Base-by-base conservation (phyloP, 2,329 filamentous ascomycete genomes). In the Venturia carpophila region DNA sequence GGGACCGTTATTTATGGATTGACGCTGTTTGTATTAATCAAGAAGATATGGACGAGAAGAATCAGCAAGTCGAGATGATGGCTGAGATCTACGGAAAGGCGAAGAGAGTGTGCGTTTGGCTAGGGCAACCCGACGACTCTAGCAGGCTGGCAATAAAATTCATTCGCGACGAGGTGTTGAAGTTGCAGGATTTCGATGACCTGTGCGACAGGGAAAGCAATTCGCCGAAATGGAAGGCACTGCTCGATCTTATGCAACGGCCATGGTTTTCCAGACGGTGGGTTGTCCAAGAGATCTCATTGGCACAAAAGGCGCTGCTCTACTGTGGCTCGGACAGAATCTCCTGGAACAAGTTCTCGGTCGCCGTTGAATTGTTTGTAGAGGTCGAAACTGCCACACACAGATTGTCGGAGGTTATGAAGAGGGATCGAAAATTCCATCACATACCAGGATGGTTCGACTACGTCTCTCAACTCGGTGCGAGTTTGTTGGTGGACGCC, bases 261-360 rank as follows among this genome's bases (percentile, higher is more conserved):
- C 68, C 70, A 2, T 80, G 77, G 73, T 78, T 67, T 34, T 21
- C 19, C 3, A 30, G 65, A 11, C 10, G 64, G 19, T 79, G 77
- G 78, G 74, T 79, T 1, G 73, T 80, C 0, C 77, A 80, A 67
- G 78, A 79, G 67, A 73, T 79, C 17, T 73, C 74, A 0, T 70
- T 77, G 34, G 76, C 77, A 0, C 67, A 67, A 37, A 67, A 68
- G 3, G 74, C 74, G 5, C 70, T 67, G 4, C 69, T 80, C 0
- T 73, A 75, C 58, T 79, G 77, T 67, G 78, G 78, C 1, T 45
- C 66, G 0, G 70, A 77, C 4, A 63, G 63, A 1, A 73, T 79
- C 5, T 58, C 68, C 0, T 79, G 77, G 77, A 65, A 68, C 5
- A 69, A 75, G 0, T 74, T 80, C 30, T 73, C 75, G 1, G 71